Evolutionary conservation across 257 asterid species (phyloP), one percentile per base, ranked within the genome.

Genomic region (Salvia splendens): DNA sequence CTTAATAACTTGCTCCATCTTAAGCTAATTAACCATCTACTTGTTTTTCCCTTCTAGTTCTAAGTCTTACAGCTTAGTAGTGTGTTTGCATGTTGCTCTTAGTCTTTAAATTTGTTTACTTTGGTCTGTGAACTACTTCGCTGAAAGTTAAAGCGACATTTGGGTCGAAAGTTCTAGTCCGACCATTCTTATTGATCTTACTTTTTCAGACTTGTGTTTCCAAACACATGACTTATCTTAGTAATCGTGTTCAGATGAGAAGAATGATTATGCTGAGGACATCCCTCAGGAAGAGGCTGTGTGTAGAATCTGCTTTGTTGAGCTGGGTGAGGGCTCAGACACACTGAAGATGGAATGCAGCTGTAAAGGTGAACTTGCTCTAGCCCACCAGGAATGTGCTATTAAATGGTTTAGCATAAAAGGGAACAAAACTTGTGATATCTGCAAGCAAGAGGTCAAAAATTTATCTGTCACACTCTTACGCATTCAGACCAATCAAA

Each of bases 361-460:
- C 78, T 93, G 97, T 71, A 93, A 85, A 81, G 98, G 98, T 11
- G 98, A 93, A 75, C 97, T 93, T 56, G 98, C 96, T 60, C 78
- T 93, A 58, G 97, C 97, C 64, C 98, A 93, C 83, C 84, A 88
- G 51, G 96, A 86, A 75, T 92, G 98, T 72, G 98, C 95, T 11
- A 72, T 92, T 28, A 92, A 89, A 73, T 92, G 98, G 98, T 93
- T 93, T 74, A 93, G 90, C 82, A 87, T 93, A 77, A 93, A 90
- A 78, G 97, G 98, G 43, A 93, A 87, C 84, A 93, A 83, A 76
- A 89, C 84, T 68, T 93, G 98, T 73, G 98, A 93, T 66, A 84
- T 93, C 67, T 93, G 98, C 87, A 83, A 76, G 76, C 79, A 86
- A 81, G 98, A 93, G 73, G 98, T 93, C 61, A 82, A 74, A 70